These are phyloP conservation scores for Pachysandra terminalis DNA, from an alignment of 164 flowering plant genomes.

Conservation along the genomic window DNA sequence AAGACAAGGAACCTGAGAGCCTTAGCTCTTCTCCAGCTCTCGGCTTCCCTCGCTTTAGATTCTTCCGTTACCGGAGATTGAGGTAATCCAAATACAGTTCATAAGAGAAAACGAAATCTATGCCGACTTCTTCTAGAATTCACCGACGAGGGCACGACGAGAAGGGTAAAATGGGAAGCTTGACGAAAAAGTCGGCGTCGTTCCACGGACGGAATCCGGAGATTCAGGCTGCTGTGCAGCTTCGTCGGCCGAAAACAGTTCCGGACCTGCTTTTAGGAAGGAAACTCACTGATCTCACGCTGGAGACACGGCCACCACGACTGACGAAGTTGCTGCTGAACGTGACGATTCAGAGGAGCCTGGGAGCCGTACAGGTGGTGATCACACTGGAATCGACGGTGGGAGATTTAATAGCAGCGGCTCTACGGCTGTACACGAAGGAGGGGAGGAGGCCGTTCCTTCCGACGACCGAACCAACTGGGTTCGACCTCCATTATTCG, in stretches of 20 bases:
- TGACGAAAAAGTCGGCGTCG: neutral
- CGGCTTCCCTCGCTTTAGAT: conserved; percentile 54
- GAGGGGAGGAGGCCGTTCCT: conserved; percentile 80
- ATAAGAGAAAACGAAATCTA: neutral
- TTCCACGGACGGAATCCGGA: neutral
- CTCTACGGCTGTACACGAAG: conserved; percentile 52
- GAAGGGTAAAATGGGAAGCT: neutral
- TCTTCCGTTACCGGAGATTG: conserved; percentile 61
- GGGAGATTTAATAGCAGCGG: conserved; percentile 54
- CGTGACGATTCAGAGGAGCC: conserved; percentile 35
- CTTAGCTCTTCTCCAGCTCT: conserved; percentile 44
- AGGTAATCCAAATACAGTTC: conserved; percentile 18
- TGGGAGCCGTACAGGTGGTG: conserved; percentile 56
- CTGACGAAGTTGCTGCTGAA: conserved; percentile 4
- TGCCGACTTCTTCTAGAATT: neutral
- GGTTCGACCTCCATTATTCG: conserved; percentile 82
- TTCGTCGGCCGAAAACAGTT: neutral
- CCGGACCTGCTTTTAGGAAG: neutral
- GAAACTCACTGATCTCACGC: neutral
- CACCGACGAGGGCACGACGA: conserved; percentile 2
- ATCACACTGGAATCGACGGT: conserved; percentile 68
- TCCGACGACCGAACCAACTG: conserved; percentile 33
- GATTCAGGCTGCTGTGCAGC: neutral
- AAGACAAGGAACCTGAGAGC: conserved; percentile 43
- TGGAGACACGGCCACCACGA: neutral